phyloP scores from a whole-genome alignment of 2,329 filamentous ascomycete species.

The Piedraia hortae region DNA sequence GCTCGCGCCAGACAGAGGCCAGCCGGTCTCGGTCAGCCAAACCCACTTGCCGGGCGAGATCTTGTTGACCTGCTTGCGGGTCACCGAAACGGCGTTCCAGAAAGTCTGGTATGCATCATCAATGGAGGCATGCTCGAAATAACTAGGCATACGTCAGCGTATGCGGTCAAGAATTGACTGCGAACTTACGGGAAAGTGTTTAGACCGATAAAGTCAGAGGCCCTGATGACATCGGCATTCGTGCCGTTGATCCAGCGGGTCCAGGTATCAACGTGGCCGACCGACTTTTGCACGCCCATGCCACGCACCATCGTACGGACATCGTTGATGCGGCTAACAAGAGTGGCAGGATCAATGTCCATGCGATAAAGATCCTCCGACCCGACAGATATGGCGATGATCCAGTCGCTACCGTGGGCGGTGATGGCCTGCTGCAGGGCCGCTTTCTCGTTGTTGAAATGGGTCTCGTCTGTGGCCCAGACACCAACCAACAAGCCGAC shows the following conservation, averaged over 20 bases:
- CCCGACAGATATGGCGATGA: slow-evolving; percentile 37
- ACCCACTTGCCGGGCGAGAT: slow-evolving; percentile 10
- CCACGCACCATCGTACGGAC: slow-evolving; percentile 25
- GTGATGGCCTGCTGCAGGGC: slow-evolving; percentile 30
- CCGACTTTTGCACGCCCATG: slow-evolving; percentile 19
- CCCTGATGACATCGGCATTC: slow-evolving; percentile 32
- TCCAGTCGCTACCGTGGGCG: slow-evolving; percentile 28
- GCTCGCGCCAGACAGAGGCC: slow-evolving; percentile 28
- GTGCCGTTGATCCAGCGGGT: slow-evolving; percentile 23
- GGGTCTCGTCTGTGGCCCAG: slow-evolving; percentile 24
- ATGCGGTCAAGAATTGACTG: slow-evolving; percentile 1
- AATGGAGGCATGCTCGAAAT: slow-evolving; percentile 33
- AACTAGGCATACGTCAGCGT: too few relatives aligned
- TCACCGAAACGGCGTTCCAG: slow-evolving; percentile 14
- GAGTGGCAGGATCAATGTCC: slow-evolving; percentile 15
- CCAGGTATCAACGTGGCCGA: slow-evolving; percentile 41
- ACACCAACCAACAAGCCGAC: slow-evolving; percentile 35
- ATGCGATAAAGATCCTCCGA: slow-evolving; percentile 39
- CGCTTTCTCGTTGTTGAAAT: slow-evolving; percentile 31
- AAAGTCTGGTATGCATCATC: slow-evolving; percentile 28
- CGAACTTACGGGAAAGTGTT: background rate
- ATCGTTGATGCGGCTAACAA: slow-evolving; percentile 22
- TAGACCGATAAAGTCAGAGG: slow-evolving; percentile 34
- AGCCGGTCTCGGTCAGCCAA: slow-evolving; percentile 28
- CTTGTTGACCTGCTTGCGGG: slow-evolving; percentile 18